A percentile compares a stretch with the other conserved stretches of the same genome.
These are phyloP conservation scores for Monosporascus sp. DNA, from an alignment of 2,329 filamentous ascomycete species.

Conservation along the genomic window DNA sequence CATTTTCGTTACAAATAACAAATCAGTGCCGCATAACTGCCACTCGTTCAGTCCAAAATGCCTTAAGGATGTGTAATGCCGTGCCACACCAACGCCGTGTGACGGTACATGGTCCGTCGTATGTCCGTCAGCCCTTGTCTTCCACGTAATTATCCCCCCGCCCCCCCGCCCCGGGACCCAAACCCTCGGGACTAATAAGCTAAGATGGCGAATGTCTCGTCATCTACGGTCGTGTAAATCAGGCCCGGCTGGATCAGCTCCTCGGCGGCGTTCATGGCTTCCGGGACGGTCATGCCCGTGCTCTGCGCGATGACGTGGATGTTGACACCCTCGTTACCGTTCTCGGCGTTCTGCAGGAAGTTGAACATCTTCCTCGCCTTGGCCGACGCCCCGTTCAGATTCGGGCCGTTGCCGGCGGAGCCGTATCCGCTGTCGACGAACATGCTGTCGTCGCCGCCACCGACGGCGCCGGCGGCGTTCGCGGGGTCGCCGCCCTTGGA, in stretches of 20 bases:
- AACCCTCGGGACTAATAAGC: constrained; percentile 40
- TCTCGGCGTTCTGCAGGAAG: constrained; percentile 59
- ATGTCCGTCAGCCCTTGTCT: not conserved
- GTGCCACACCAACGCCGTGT: not conserved
- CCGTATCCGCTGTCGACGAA: constrained; percentile 48
- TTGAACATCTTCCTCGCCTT: constrained; percentile 66
- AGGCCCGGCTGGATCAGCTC: constrained; percentile 69
- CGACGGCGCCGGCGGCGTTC: constrained; percentile 32
- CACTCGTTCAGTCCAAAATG: not conserved
- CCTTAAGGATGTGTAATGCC: not conserved
- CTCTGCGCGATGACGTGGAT: constrained; percentile 68
- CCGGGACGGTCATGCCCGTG: constrained; percentile 59
- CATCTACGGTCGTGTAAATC: constrained; percentile 89
- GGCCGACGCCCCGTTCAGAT: constrained; percentile 45
- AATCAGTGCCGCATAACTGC: not conserved
- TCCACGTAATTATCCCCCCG: not conserved
- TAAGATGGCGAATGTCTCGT: constrained; percentile 84
- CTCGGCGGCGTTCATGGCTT: constrained; percentile 73
- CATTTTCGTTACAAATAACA: constrained; percentile 1
- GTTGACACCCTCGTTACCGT: constrained; percentile 79
- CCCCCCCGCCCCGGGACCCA: not conserved
- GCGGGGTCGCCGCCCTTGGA: constrained; percentile 55
- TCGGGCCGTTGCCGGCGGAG: constrained; percentile 31
- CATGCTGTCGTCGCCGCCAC: constrained; percentile 43
- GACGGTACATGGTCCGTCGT: not conserved